phyloP scores from a whole-genome alignment of 2,329 filamentous ascomycete genomes.

The Fusarium mundagurra region DNA sequence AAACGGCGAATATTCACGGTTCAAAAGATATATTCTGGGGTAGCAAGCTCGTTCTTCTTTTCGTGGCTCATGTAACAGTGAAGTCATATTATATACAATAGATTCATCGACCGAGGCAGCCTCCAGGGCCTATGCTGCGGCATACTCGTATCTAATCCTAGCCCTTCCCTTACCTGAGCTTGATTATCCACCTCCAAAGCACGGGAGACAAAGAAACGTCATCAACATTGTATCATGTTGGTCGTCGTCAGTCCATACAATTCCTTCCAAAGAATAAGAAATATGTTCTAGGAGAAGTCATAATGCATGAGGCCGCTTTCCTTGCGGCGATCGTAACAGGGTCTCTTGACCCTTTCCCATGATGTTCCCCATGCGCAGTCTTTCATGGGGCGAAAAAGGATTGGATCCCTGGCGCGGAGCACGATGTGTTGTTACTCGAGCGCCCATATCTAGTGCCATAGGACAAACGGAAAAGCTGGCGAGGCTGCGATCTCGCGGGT shows the following conservation, averaged over 20 bases:
- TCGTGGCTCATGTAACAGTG: constrained; percentile 13
- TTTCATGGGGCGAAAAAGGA: background rate
- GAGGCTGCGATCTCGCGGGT: constrained; percentile 13
- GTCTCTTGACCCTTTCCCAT: background rate
- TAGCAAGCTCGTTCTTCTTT: background rate
- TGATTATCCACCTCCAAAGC: constrained; percentile 1
- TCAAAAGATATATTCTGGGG: background rate
- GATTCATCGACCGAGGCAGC: constrained; percentile 16
- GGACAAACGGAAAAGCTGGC: constrained; percentile 16
- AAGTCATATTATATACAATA: constrained; percentile 26
- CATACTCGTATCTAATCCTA: background rate
- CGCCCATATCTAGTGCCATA: constrained; percentile 4
- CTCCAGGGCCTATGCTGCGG: constrained; percentile 30
- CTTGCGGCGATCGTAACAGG: constrained; percentile 11
- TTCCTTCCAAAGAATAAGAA: constrained; percentile 10
- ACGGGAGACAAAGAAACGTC: constrained; percentile 11
- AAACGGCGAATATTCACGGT: background rate
- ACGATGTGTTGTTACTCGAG: constrained; percentile 1
- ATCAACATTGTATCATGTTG: constrained; percentile 27
- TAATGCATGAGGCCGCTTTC: constrained; percentile 29
- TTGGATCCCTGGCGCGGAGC: background rate
- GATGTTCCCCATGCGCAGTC: background rate
- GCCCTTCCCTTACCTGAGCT: background rate
- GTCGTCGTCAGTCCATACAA: constrained; percentile 20
- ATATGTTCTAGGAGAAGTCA: constrained; percentile 22